These are phyloP conservation scores for Aureobasidium sp. DNA, from an alignment of 2,329 filamentous ascomycete species.

Conservation along the genomic window DNA sequence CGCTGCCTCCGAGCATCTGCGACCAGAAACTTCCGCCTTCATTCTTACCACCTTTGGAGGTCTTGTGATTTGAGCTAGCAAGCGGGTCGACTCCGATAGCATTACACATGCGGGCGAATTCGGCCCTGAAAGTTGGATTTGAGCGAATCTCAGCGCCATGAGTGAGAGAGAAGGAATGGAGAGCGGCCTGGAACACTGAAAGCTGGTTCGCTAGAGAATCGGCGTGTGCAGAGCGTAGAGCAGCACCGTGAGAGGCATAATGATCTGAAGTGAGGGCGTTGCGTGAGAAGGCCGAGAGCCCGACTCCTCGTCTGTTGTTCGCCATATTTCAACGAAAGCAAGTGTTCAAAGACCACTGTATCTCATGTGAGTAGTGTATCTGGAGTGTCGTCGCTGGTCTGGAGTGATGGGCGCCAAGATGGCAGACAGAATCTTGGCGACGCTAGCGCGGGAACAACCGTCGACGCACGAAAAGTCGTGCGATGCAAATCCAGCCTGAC, in stretches of 20 bases:
- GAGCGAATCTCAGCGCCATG: constrained; percentile 95
- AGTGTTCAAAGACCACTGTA: background rate
- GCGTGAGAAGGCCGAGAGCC: constrained; percentile 83
- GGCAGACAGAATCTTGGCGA: background rate
- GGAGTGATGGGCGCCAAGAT: background rate
- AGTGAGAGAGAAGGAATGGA: constrained; percentile 91
- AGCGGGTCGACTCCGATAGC: constrained; percentile 95
- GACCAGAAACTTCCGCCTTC: constrained; percentile 73
- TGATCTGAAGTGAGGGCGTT: constrained; percentile 78
- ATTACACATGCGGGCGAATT: constrained; percentile 97
- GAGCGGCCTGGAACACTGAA: constrained; percentile 87
- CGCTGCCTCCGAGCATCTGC: constrained; percentile 80
- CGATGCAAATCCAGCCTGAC: constrained; percentile 3
- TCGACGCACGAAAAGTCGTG: constrained; percentile 13
- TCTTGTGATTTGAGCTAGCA: constrained; percentile 44
- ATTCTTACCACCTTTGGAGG: constrained; percentile 34
- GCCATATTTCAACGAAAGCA: constrained; percentile 29
- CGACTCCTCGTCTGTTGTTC: constrained; percentile 66
- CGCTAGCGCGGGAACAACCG: constrained; percentile 9
- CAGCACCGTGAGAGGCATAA: constrained; percentile 83
- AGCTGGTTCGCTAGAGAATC: constrained; percentile 87
- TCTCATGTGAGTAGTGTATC: background rate
- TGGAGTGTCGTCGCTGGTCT: background rate
- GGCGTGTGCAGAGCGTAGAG: constrained; percentile 76
- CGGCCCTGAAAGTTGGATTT: constrained; percentile 87